Evolutionary conservation across 495 filamentous ascomycete genomes (phyloP).

Genomic region (Penicillium macrosclerotiorum): DNA sequence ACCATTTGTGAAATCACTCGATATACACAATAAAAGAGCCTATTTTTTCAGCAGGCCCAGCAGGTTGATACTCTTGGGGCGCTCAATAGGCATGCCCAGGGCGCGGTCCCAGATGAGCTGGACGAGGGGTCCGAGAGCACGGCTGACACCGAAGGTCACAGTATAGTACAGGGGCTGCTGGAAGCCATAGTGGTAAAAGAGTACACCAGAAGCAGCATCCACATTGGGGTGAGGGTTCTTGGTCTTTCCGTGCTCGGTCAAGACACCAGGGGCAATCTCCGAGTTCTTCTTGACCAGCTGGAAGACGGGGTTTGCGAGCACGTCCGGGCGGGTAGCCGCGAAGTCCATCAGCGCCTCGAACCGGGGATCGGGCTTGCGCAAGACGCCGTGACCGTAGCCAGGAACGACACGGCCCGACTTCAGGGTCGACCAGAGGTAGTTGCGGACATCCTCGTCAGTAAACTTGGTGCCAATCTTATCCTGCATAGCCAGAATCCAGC

Average conservation of each 20-base stretch:
- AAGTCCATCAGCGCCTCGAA: conserved; percentile 98
- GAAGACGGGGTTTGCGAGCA: conserved; percentile 85
- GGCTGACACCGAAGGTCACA: conserved; percentile 90
- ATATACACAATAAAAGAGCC: background rate
- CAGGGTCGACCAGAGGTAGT: conserved; percentile 90
- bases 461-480: conserved; percentile 75
- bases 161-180: conserved; percentile 97
- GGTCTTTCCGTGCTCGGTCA: conserved; percentile 95
- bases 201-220: conserved; percentile 83
- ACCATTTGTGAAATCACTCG: too few relatives aligned
- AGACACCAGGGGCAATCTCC: conserved; percentile 76
- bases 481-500: conserved; percentile 95
- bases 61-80: conserved; percentile 95
- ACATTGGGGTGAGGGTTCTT: conserved; percentile 99
- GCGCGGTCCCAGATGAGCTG: conserved; percentile 97
- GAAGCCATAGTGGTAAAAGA: conserved; percentile 97
- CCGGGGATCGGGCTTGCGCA: conserved; percentile 93
- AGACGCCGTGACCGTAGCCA: conserved; percentile 96
- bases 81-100: conserved; percentile 92
- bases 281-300: conserved; percentile 85
- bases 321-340: conserved; percentile 77
- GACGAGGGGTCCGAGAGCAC: conserved; percentile 86
- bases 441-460: conserved; percentile 73
- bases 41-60: conserved; percentile 68
- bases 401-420: conserved; percentile 94